Conservation (phyloP, 1,284 basidiomycete species). For the Apiotrichum gracile region DNA sequence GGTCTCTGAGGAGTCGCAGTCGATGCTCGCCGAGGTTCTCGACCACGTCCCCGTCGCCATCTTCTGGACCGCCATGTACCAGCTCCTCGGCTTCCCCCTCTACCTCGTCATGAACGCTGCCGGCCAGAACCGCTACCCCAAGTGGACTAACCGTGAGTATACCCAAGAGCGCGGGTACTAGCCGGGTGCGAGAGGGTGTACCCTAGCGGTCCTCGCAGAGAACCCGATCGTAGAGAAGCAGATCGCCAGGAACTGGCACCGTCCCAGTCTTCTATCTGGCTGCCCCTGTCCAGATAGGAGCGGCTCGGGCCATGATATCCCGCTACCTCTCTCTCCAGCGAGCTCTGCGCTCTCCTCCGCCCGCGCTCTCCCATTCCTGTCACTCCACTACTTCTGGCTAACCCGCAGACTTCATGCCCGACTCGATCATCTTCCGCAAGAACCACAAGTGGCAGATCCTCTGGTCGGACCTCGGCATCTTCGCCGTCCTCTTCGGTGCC, state of each 20-base stretch:
- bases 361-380: not conserved
- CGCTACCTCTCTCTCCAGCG: not conserved
- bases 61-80: slow-evolving; percentile 61
- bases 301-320: too few species aligned
- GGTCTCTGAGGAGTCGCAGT: slow-evolving; percentile 64
- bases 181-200: not conserved
- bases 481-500: slow-evolving; percentile 63
- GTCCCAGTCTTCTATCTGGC: too few species aligned
- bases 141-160: slow-evolving; percentile 60
- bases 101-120: slow-evolving; percentile 83
- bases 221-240: too few species aligned
- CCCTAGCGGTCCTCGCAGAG: too few species aligned
- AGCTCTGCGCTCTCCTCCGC: not conserved
- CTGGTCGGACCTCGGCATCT: slow-evolving; percentile 76
- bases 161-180: not conserved
- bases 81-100: slow-evolving; percentile 74
- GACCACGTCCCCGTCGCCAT: slow-evolving; percentile 85
- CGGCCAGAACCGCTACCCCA: slow-evolving; percentile 78
- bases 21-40: slow-evolving; percentile 76
- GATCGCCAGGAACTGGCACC: too few species aligned
- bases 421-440: slow-evolving; percentile 74
- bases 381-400: not conserved
- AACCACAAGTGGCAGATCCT: slow-evolving; percentile 74
- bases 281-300: too few species aligned
- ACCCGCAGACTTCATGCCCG: slow-evolving; percentile 59